Base-by-base conservation (phyloP, 495 filamentous ascomycete genomes). In the Hyaloscypha bicolor region DNA sequence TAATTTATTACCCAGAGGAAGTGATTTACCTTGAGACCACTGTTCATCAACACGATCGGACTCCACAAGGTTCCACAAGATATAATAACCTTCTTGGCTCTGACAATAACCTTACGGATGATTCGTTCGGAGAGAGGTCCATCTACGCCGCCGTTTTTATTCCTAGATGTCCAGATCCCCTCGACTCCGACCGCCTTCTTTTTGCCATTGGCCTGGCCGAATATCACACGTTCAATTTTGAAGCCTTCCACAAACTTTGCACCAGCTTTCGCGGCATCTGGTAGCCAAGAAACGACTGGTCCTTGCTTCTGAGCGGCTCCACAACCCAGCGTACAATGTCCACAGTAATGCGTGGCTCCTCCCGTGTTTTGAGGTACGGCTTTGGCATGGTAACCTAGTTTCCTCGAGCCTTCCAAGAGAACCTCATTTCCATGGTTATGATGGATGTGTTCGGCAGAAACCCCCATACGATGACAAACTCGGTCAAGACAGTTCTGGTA, bases 181-280 rank as follows among this genome's bases (percentile, higher is more conserved):
- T 82, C 70, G 2, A 97, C 83, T 0, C 92, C 93, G 8, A 76
- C 80, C 0, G 91, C 91, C 12, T 81, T 81, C 65, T 82, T 88
- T 52, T 85, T 84, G 0, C 82, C 83, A 6, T 74, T 74, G 11
- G 75, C 78, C 8, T 85, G 76, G 19, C 87, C 83, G 74, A 96
- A 95, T 0, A 90, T 42, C 11, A 97, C 82, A 67, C 81, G 83
- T 4, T 90, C 83, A 0, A 83, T 90, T 16, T 85, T 72, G 69
- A 93, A 89, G 0, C 93, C 93, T 80, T 97, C 92, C 6, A 93
- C 82, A 72, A 96, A 96, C 48, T 79, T 79, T 0, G 92, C 92
- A 9, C 93, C 93, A 4, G 88, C 86, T 60, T 81, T 83, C 2
- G 84, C 87, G 4, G 94, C 93, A 75, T 94, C 92, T 0, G 88